Evolutionary conservation across 2,329 filamentous ascomycete genomes (phyloP).

Genomic region (Chaetomium olivaceum): DNA sequence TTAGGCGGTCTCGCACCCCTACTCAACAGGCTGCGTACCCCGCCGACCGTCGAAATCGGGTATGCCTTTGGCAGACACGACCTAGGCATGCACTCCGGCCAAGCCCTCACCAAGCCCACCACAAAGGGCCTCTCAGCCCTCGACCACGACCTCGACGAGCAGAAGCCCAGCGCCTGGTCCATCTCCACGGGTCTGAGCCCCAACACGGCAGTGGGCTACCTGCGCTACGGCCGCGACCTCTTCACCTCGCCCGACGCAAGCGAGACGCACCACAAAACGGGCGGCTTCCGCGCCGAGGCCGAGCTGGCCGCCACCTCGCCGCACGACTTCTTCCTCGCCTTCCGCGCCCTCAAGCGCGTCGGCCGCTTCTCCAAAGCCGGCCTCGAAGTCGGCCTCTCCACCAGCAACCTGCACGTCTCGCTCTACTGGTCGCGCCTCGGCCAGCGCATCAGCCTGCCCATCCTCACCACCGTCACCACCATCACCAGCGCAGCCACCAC

Average conservation of each 20-base stretch:
- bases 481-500: conserved; percentile 30
- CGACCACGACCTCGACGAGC: conserved; percentile 38
- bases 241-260: conserved; percentile 27
- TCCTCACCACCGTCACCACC: conserved; percentile 41
- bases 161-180: conserved; percentile 42
- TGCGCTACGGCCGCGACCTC: conserved; percentile 43
- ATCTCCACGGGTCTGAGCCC: conserved; percentile 40
- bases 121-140: conserved; percentile 43
- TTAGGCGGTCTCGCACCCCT: conserved; percentile 30
- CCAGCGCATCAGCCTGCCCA: conserved; percentile 47
- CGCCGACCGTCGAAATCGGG: conserved; percentile 46
- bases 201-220: conserved; percentile 38
- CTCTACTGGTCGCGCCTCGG: conserved; percentile 50
- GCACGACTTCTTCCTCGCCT: conserved; percentile 43
- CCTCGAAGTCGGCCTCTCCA: conserved; percentile 47
- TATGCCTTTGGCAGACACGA: conserved; percentile 40
- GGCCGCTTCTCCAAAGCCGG: conserved; percentile 47
- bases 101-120: conserved; percentile 37
- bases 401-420: conserved; percentile 46
- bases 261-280: background rate
- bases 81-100: conserved; percentile 37
- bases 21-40: conserved; percentile 24
- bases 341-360: conserved; percentile 46
- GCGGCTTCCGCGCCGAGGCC: conserved; percentile 43
- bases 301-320: conserved; percentile 44